Conservation (phyloP, 2,329 filamentous ascomycete genomes). For the Thelonectria olida region DNA sequence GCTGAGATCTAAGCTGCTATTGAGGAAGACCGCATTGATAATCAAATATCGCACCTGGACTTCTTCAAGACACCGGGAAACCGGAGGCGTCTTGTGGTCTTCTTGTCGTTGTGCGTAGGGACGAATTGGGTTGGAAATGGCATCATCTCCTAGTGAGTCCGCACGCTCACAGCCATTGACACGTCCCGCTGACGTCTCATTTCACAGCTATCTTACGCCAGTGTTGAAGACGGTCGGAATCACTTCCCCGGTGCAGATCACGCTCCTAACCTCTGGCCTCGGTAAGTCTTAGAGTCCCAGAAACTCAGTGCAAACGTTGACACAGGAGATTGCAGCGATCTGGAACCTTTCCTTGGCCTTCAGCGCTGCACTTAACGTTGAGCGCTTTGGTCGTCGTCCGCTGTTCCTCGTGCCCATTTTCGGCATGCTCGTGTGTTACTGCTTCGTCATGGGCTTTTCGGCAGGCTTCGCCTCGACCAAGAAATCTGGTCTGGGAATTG, state of each 20-base stretch:
- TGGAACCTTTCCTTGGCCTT: slow-evolving; percentile 23
- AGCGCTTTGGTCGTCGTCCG: not conserved
- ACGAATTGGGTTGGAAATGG: slow-evolving; percentile 74
- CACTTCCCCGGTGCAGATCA: not conserved
- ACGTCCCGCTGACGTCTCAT: too few species aligned
- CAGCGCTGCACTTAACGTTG: slow-evolving; percentile 13
- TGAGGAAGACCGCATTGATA: too few species aligned
- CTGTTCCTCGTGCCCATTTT: not conserved
- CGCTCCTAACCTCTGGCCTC: not conserved
- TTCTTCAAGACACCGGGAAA: slow-evolving; percentile 70
- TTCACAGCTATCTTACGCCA: not conserved
- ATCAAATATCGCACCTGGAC: too few species aligned
- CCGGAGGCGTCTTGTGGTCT: slow-evolving; percentile 67
- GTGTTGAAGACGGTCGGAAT: not conserved
- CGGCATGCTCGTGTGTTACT: slow-evolving; percentile 1
- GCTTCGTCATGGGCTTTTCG: slow-evolving; percentile 8
- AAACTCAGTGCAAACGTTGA: too few species aligned
- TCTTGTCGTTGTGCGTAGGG: slow-evolving; percentile 70
- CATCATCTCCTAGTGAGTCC: slow-evolving; percentile 57
- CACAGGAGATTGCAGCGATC: too few species aligned
- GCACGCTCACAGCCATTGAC: too few species aligned
- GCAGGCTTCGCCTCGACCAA: not conserved
- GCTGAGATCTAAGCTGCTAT: too few species aligned
- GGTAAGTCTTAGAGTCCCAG: too few species aligned
- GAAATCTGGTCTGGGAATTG: slow-evolving; percentile 8